These are phyloP conservation scores for Voacanga thouarsii DNA, from an alignment of 257 asterid species.

Conservation along the genomic window DNA sequence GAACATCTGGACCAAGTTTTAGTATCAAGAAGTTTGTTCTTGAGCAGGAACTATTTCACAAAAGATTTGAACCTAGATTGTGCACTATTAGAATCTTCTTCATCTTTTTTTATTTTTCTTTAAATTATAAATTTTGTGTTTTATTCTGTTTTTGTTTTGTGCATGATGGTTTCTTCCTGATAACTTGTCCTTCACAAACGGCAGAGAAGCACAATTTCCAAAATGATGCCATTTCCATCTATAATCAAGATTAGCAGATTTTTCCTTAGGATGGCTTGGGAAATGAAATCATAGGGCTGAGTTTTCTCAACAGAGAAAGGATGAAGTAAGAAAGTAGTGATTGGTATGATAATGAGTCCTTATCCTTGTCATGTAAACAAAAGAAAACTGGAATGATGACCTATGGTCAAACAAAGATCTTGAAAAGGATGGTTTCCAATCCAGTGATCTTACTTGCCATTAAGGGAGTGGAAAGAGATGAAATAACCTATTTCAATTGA, in stretches of 20 bases:
- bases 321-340: neutral
- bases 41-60: neutral
- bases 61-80: neutral
- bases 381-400: neutral
- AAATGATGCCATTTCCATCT: too few species aligned
- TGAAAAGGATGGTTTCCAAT: too few species aligned
- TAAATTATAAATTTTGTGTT: too few species aligned
- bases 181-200: neutral
- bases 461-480: neutral
- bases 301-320: neutral
- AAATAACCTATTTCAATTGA: too few species aligned
- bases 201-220: neutral
- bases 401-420: neutral
- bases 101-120: too few species aligned
- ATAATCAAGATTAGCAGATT: neutral
- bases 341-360: neutral
- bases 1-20: too few species aligned
- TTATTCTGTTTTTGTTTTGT: too few species aligned
- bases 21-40: too few species aligned
- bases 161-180: neutral
- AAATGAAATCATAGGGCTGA: neutral
- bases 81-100: too few species aligned
- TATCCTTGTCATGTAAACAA: neutral
- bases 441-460: neutral
- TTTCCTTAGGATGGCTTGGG: neutral